These are phyloP conservation scores for Larix sibirica DNA, from an alignment of 83 land plant genomes.

Conservation along the genomic window DNA sequence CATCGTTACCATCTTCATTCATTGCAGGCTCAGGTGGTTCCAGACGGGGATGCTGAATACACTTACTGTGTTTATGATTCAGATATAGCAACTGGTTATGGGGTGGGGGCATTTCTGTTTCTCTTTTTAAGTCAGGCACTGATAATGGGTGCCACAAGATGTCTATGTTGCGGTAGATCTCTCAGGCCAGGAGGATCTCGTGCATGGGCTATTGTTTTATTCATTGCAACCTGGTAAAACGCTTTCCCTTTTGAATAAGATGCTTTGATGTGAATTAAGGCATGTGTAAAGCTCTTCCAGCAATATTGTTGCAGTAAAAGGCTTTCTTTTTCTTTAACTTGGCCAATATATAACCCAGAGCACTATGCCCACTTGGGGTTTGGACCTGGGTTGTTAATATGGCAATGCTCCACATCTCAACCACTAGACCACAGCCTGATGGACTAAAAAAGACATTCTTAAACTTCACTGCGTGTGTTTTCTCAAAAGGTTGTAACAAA, in stretches of 20 bases:
- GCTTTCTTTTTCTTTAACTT: no score
- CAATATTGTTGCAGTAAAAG: no score
- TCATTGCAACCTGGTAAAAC: constrained; percentile 39
- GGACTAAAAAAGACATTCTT: no score
- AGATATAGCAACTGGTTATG: constrained; percentile 78
- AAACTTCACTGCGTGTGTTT: no score
- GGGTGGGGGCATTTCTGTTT: constrained; percentile 76
- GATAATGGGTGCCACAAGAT: constrained; percentile 64
- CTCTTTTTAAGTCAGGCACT: constrained; percentile 64
- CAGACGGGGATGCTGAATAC: constrained; percentile 23
- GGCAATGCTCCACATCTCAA: no score
- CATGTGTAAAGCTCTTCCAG: not conserved
- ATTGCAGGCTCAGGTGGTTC: constrained; percentile 31
- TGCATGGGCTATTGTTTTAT: constrained; percentile 69
- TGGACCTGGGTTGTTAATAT: no score
- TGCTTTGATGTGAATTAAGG: not conserved
- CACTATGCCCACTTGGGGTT: no score
- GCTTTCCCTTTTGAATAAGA: not conserved
- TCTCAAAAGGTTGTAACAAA: no score
- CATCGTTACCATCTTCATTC: not conserved
- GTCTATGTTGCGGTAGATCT: constrained; percentile 80
- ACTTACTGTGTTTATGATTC: constrained; percentile 65
- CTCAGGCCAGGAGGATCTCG: constrained; percentile 78
- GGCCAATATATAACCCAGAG: no score
- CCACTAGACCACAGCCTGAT: no score